phyloP scores from a whole-genome alignment of 441 rosid species.

The Kokia cookei region DNA sequence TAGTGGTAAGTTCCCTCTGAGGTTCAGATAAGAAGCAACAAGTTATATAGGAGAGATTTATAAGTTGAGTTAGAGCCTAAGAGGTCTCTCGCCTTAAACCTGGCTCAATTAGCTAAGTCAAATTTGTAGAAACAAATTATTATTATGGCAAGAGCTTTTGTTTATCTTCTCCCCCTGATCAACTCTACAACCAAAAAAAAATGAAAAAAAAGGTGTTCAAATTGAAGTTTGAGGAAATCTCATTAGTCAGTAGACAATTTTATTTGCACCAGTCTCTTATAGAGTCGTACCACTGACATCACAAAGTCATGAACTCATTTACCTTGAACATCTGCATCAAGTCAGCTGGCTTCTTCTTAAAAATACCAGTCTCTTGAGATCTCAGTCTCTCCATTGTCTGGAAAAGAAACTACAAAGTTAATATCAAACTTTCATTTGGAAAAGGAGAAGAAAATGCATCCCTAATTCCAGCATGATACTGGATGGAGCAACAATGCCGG shows the following conservation, averaged over 20 bases:
- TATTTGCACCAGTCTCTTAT: not conserved
- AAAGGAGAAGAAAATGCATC: not conserved
- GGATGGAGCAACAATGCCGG: not conserved
- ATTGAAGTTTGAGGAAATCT: not conserved
- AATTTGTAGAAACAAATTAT: not conserved
- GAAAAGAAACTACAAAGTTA: slow-evolving; percentile 6
- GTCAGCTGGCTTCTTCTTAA: slow-evolving; percentile 86
- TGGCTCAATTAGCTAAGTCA: not conserved
- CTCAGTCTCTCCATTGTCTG: slow-evolving; percentile 99
- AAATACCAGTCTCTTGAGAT: slow-evolving; percentile 72
- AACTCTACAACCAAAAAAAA: not conserved
- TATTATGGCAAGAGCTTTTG: not conserved
- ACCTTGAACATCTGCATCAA: slow-evolving; percentile 96
- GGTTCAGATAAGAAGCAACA: not conserved
- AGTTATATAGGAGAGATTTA: not conserved
- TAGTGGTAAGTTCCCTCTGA: not conserved
- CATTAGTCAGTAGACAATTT: not conserved
- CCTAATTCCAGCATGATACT: not conserved
- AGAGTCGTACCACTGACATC: not conserved
- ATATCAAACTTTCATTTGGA: not conserved
- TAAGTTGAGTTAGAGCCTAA: not conserved
- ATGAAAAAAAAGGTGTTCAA: not conserved
- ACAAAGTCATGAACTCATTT: slow-evolving; percentile 17
- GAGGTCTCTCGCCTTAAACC: not conserved
- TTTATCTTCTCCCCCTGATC: not conserved